Conservation (phyloP, 2,329 filamentous ascomycete species). For the Rachicladosporium sp. region DNA sequence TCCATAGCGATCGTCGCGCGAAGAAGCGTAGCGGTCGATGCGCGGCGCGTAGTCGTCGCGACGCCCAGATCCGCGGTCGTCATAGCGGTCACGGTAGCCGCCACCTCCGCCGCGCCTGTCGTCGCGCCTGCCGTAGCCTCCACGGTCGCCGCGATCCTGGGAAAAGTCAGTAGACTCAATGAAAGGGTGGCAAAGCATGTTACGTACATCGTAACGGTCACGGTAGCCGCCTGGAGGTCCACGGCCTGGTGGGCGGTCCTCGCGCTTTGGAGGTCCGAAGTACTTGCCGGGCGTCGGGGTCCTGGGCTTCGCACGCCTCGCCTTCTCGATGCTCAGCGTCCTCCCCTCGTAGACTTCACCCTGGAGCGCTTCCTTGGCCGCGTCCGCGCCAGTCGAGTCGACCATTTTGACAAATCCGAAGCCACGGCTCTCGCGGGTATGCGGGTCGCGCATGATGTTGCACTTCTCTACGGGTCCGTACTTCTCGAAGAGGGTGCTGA, state of each 20-base stretch:
- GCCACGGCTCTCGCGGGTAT: slow-evolving; percentile 95
- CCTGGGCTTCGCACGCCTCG: slow-evolving; percentile 82
- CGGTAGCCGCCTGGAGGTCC: slow-evolving; percentile 3
- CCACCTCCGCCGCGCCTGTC: slow-evolving; percentile 37
- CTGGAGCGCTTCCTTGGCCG: slow-evolving; percentile 90
- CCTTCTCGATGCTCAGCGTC: slow-evolving; percentile 97
- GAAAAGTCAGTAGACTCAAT: slow-evolving; percentile 2
- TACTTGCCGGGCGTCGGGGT: slow-evolving; percentile 98
- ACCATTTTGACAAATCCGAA: slow-evolving; percentile 99
- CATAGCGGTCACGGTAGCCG: slow-evolving; percentile 44
- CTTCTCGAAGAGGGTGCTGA: slow-evolving; percentile 93
- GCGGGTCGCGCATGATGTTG: slow-evolving; percentile 98
- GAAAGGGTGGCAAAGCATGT: not conserved
- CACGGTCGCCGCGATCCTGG: slow-evolving; percentile 23
- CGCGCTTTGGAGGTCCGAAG: slow-evolving; percentile 95
- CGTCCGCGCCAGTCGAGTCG: slow-evolving; percentile 86
- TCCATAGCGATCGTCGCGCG: slow-evolving; percentile 12
- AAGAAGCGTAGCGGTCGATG: slow-evolving; percentile 8
- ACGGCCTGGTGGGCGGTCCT: slow-evolving; percentile 1
- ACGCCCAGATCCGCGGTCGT: slow-evolving; percentile 47
- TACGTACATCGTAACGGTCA: slow-evolving; percentile 32
- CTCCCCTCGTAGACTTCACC: slow-evolving; percentile 91
- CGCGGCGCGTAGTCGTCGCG: slow-evolving; percentile 38
- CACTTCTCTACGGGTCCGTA: slow-evolving; percentile 98
- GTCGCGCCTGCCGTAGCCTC: slow-evolving; percentile 31